These are phyloP conservation scores for Sutorius australiensis DNA, from an alignment of 768 basidiomycete species.

Conservation along the genomic window DNA sequence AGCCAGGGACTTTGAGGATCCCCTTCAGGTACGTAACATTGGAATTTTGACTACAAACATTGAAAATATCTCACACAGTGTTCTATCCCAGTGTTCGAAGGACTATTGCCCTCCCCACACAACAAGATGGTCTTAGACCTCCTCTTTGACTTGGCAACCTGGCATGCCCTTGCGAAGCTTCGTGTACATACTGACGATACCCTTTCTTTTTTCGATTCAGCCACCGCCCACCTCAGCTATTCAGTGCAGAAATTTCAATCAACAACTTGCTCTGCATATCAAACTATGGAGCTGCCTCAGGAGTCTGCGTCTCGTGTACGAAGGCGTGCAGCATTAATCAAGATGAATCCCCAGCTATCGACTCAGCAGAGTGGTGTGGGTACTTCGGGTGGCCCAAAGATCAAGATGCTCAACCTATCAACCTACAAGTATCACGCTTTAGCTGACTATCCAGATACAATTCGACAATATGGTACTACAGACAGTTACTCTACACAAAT, in stretches of 20 bases:
- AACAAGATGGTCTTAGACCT: not conserved
- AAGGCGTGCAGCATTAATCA: not conserved
- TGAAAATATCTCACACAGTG: not conserved
- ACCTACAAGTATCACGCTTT: conserved; percentile 20
- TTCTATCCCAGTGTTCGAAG: not conserved
- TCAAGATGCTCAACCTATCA: conserved; percentile 6
- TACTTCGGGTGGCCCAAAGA: not conserved
- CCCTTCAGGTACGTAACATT: not conserved
- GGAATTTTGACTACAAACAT: not conserved
- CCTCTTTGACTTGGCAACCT: not conserved
- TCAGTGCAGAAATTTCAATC: not conserved
- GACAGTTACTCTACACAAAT: conserved; percentile 36
- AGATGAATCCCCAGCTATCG: not conserved
- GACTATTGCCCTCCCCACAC: not conserved
- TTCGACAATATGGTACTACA: conserved; percentile 28
- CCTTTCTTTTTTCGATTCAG: not conserved
- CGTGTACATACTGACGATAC: not conserved
- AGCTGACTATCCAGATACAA: conserved; percentile 9
- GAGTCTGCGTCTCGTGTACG: not conserved
- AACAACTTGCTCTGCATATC: not conserved
- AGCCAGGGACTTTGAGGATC: not conserved
- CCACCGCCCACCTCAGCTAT: not conserved
- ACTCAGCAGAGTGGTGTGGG: fast-evolving
- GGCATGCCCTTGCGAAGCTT: not conserved
- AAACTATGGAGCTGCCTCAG: not conserved